Percentiles rank a stretch among this genome's conserved stretches.
Conservation (phyloP, 306 rosid species). For the Vigna angularis region DNA sequence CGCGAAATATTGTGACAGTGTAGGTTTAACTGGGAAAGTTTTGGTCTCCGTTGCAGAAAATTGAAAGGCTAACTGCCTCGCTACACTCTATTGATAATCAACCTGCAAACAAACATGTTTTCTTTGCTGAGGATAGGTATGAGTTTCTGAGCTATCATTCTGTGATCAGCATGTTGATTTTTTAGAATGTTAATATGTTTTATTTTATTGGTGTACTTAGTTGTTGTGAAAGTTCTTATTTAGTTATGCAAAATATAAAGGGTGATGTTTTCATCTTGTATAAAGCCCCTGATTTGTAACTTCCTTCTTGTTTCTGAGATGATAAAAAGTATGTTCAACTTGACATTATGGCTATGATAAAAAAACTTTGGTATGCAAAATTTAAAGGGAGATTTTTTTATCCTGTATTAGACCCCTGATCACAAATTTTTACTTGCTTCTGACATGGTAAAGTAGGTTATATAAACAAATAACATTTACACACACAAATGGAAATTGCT, state of each 20-base stretch:
- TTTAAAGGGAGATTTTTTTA: too few relatives aligned
- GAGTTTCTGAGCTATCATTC: constrained; percentile 27
- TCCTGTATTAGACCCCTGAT: too few relatives aligned
- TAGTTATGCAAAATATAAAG: not conserved
- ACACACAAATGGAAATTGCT: too few relatives aligned
- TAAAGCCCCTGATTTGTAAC: not conserved
- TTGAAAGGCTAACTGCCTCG: constrained; percentile 70
- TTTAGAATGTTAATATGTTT: not conserved
- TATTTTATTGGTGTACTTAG: constrained; percentile 8
- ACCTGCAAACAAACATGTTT: constrained; percentile 58
- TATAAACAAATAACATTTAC: too few relatives aligned
- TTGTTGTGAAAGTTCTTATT: not conserved
- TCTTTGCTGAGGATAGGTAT: constrained; percentile 81
- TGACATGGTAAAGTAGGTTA: too few relatives aligned
- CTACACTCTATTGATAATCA: constrained; percentile 67
- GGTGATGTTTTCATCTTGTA: not conserved
- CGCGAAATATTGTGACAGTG: not conserved
- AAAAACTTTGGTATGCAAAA: not conserved
- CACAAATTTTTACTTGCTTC: too few relatives aligned
- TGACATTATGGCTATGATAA: constrained; percentile 14
- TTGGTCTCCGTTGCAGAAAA: constrained; percentile 60
- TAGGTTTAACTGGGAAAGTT: constrained; percentile 7
- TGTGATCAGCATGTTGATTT: constrained; percentile 15
- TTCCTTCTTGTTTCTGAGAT: constrained; percentile 11
- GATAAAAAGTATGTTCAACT: not conserved